These are phyloP conservation scores for Lophiostoma macrostomum DNA, from an alignment of 495 filamentous ascomycete species.

Conservation along the genomic window DNA sequence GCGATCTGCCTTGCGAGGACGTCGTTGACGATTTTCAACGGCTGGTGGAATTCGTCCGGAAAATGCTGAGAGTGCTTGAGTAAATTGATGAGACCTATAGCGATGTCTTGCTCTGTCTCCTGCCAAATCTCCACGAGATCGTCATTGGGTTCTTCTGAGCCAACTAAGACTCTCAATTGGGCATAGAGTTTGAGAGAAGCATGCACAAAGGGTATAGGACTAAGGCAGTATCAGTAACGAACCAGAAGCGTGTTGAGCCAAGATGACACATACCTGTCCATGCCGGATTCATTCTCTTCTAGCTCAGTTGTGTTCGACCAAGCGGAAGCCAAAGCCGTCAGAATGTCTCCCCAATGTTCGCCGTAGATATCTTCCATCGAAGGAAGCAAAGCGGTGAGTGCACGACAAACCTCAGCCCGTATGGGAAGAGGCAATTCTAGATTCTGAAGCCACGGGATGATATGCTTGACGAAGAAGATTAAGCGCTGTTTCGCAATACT, in stretches of 20 bases:
- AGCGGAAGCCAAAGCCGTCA: constrained; percentile 50
- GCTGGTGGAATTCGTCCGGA: constrained; percentile 55
- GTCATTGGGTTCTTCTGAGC: constrained; percentile 66
- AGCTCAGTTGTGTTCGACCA: constrained; percentile 28
- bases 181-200: constrained; percentile 70
- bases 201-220: constrained; percentile 57
- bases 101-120: constrained; percentile 48
- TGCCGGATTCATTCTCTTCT: constrained; percentile 5
- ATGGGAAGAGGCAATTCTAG: constrained; percentile 47
- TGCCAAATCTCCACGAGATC: constrained; percentile 75
- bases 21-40: constrained; percentile 67
- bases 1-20: constrained; percentile 62
- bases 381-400: constrained; percentile 63
- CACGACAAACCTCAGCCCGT: constrained; percentile 59
- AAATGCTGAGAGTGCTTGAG: constrained; percentile 46
- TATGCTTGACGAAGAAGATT: constrained; percentile 77
- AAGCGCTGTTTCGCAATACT: constrained; percentile 72
- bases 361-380: constrained; percentile 76
- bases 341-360: constrained; percentile 70
- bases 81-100: constrained; percentile 59
- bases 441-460: constrained; percentile 65
- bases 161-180: constrained; percentile 52
- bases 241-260: background rate
- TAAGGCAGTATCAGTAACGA: background rate
- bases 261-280: constrained; percentile 11